A percentile compares a stretch with the other conserved stretches of the same genome.
Evolutionary conservation across 768 basidiomycete species (phyloP).

Genomic region (Krasilnikovozyma curviuscula): DNA sequence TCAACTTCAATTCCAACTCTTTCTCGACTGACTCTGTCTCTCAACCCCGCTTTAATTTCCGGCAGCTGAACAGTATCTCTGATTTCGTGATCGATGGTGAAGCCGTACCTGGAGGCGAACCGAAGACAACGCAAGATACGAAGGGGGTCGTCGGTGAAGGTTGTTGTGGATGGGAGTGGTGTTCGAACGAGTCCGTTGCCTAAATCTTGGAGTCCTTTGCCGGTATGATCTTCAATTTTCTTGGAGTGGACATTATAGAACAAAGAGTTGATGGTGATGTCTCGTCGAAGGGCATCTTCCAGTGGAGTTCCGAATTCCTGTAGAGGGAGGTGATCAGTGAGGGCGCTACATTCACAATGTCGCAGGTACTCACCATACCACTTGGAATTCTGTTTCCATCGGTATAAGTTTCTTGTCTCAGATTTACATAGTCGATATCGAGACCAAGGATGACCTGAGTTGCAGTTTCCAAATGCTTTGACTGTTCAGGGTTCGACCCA

Average conservation of each 20-base stretch:
- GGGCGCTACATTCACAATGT: background rate
- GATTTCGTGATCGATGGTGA: slow-evolving; percentile 34
- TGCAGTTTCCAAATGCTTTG: slow-evolving; percentile 93
- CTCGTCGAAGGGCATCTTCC: slow-evolving; percentile 74
- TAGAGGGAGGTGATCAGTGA: background rate
- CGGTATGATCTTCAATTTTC: slow-evolving; percentile 65
- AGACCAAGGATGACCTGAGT: slow-evolving; percentile 57
- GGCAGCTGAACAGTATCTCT: slow-evolving; percentile 30
- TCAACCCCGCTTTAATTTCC: slow-evolving; percentile 50
- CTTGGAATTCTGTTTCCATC: slow-evolving; percentile 73
- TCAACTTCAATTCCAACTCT: slow-evolving; percentile 76
- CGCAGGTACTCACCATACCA: slow-evolving; percentile 43
- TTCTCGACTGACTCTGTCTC: slow-evolving; percentile 70
- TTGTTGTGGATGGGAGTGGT: slow-evolving; percentile 64
- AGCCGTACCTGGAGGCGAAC: slow-evolving; percentile 70
- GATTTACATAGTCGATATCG: slow-evolving; percentile 82
- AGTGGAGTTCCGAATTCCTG: slow-evolving; percentile 81
- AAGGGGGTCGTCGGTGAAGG: slow-evolving; percentile 84
- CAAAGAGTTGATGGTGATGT: slow-evolving; percentile 84
- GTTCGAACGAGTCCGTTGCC: slow-evolving; percentile 57
- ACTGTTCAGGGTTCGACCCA: slow-evolving; percentile 86
- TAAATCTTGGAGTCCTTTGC: slow-evolving; percentile 67
- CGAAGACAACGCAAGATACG: slow-evolving; percentile 76
- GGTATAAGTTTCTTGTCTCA: slow-evolving; percentile 81
- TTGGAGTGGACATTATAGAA: slow-evolving; percentile 89